Base-by-base conservation (phyloP, 2,329 filamentous ascomycete species). In the Arthrobotrys iridis region DNA sequence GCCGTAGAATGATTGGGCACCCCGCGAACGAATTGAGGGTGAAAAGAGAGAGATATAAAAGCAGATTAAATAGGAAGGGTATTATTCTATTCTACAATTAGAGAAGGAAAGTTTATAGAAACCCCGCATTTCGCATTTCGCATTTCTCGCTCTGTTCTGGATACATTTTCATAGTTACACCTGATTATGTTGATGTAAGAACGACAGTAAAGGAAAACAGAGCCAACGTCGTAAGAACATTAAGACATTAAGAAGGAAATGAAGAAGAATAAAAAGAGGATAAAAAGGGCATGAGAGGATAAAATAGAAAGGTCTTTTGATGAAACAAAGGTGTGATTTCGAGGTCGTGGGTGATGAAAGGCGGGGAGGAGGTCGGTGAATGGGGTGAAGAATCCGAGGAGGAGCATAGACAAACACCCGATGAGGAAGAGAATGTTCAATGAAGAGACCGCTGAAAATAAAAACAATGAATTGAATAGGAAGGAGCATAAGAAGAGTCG, bases 321-420 rank as follows among this genome's bases (percentile, higher is more conserved):
- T 55, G 28, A 24, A 37, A 37, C 30, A 55, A n/a, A n/a, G 30
- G 35, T 20, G 68, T 41, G 33, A 50, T 48, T 26, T 48, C 50
- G n/a, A 37, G 18, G 30, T 35, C 15, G 45, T 46, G 37, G 26
- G 15, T 22, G 43, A 26, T 28, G 18, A 35, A 74, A 37, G 60
- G 65, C 46, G 62, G 46, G n/a, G 24, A 26, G 70, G 45, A 55
- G 26, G 40, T 59, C 37, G 57, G 50, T 26, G 24, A 43, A 55
- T 20, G 35, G 24, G 45, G 55, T 46, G 58, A 52, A 48, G 22
- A 46, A 64, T 65, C 70, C 68, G 74, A 70, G 70, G 74, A 70
- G 70, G 68, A 30, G 37, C 72, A 72, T 58, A 67, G 68, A 67
- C 43, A 58, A 46, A 37, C 50, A 35, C 50, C 13, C 15, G 10